Base-by-base conservation (phyloP, 805 yeast species). In the Starmerella powellii region DNA sequence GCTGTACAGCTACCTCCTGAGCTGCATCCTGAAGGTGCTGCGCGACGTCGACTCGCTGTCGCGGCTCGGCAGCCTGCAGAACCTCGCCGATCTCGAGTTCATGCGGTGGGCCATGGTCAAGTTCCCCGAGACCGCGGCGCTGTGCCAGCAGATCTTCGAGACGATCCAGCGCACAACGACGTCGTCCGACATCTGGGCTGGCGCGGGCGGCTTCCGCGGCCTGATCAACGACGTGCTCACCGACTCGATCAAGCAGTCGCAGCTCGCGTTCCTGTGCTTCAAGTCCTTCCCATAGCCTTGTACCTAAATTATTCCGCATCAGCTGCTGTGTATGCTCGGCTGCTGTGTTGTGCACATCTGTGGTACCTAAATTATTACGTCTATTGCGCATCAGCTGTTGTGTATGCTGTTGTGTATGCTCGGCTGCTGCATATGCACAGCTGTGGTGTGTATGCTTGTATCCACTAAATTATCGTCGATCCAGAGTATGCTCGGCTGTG, bases 41-140 rank as follows among this genome's bases (percentile, higher is more conserved):
- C 66, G 71, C 20, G 69, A 63, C 26, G 53, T 72, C 6, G 74
- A 72, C 26, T 55, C 58, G 12, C 63, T 73, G 31, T 66, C 73
- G 1, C 57, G 65, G 8, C 68, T 64, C 27, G 77, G 76, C 1
- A 56, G 70, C 32, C 57, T 70, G 41, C 80, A 75, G 54, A 63
- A 68, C 2, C 63, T 70, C 0, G 68, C 75, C 3, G 81, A 76
- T 50, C 52, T 74, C 21, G 74, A 72, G 51, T 73, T 74, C 49
- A 64, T 74, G 54, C 64, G 67, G 36, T 58, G 52, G 30, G 56
- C 57, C n/a, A 48, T 62, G 56, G 42, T 44, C 21, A 42, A 51
- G n/a, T 54, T 54, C 31, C 39, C 45, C 16, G 58, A 57, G 15
- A 37, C 57, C 2, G 44, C 43, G 15, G 47, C 51, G 33, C 46